Conservation (phyloP, 306 rosid genomes). For the Ormosia emarginata region DNA sequence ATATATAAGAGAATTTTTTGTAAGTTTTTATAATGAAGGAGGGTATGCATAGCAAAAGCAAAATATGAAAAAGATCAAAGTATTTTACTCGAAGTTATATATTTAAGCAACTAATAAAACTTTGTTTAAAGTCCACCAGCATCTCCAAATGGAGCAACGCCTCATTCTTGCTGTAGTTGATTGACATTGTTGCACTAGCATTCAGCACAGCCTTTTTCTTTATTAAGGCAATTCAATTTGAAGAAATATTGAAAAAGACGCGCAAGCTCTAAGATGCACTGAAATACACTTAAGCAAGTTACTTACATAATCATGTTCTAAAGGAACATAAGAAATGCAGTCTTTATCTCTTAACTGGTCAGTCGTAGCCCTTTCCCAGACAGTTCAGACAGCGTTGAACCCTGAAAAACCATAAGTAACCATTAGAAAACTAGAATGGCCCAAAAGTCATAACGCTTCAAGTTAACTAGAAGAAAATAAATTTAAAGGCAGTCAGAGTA, state of each 20-base stretch:
- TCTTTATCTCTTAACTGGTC: conserved; percentile 13
- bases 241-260: background rate
- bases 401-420: conserved; percentile 45
- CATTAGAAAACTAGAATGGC: background rate
- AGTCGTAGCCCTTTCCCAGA: conserved; percentile 75
- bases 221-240: background rate
- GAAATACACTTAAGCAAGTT: conserved; percentile 7
- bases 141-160: background rate
- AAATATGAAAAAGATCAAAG: too few relatives aligned
- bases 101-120: background rate
- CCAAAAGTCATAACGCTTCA: background rate
- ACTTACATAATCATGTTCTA: background rate
- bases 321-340: conserved; percentile 12
- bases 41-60: too few relatives aligned
- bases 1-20: too few relatives aligned
- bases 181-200: background rate
- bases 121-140: background rate
- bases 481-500: background rate
- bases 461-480: background rate
- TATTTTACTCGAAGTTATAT: too few relatives aligned
- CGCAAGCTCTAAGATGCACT: background rate
- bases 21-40: too few relatives aligned
- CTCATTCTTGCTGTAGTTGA: background rate
- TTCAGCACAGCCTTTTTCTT: background rate
- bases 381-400: conserved; percentile 86